Evolutionary conservation across 768 basidiomycete genomes (phyloP).

Genomic region (Cystobasidium ongulense): DNA sequence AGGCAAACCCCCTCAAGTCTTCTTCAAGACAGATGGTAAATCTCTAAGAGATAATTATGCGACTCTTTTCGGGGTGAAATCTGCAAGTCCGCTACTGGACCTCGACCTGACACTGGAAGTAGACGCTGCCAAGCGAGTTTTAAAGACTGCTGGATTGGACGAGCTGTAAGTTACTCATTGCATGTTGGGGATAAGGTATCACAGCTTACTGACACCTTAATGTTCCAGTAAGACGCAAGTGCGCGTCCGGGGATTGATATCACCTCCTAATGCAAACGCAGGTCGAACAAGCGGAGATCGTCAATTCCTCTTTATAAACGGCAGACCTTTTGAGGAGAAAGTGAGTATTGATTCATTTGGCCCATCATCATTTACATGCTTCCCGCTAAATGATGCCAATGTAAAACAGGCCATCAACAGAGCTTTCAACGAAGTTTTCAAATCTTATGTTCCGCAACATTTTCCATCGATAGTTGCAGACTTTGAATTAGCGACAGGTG

Average conservation of each 20-base stretch:
- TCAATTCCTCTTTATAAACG: conserved; percentile 89
- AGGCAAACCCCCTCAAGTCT: conserved; percentile 54
- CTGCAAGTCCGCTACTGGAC: conserved; percentile 64
- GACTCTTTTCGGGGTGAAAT: conserved; percentile 75
- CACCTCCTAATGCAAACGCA: conserved; percentile 65
- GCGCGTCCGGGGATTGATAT: conserved; percentile 67
- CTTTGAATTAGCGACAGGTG: conserved; percentile 70
- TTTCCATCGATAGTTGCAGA: conserved; percentile 75
- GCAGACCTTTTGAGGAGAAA: conserved; percentile 73
- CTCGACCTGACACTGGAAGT: conserved; percentile 65
- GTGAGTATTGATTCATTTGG: conserved; percentile 49
- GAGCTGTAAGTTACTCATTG: conserved; percentile 36
- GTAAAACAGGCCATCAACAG: conserved; percentile 60
- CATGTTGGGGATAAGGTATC: not conserved
- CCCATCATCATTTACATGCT: not conserved
- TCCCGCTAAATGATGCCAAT: not conserved
- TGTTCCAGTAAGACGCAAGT: conserved; percentile 47
- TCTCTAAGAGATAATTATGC: conserved; percentile 59
- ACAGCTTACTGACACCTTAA: not conserved
- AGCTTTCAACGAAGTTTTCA: conserved; percentile 85
- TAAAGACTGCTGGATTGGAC: conserved; percentile 49
- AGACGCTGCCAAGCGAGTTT: conserved; percentile 55
- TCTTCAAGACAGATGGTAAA: conserved; percentile 57
- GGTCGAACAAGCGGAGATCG: conserved; percentile 73
- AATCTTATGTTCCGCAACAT: conserved; percentile 66